Evolutionary conservation across 768 basidiomycete genomes (phyloP).

Genomic region (Rhodocollybia butyracea): DNA sequence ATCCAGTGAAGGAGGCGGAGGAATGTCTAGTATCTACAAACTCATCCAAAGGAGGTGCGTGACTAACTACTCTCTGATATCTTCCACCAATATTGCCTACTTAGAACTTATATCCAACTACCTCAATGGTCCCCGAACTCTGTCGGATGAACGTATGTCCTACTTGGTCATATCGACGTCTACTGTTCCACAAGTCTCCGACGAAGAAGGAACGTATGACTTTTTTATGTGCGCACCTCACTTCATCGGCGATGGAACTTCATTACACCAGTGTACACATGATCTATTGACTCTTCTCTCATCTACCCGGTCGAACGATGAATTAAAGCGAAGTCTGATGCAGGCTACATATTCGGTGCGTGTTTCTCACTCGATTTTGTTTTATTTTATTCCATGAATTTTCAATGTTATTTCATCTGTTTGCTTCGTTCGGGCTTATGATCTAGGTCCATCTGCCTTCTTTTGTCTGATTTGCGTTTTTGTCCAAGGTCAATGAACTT

Average conservation of each 20-base stretch:
- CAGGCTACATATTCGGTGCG: constrained; percentile 18
- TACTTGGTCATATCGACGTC: constrained; percentile 35
- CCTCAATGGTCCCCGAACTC: constrained; percentile 58
- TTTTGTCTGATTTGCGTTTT: not conserved
- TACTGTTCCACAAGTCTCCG: constrained; percentile 6
- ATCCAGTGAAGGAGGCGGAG: constrained; percentile 40
- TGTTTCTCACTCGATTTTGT: not conserved
- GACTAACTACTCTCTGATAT: not conserved
- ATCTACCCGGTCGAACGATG: constrained; percentile 19
- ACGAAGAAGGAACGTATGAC: constrained; percentile 22
- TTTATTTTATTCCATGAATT: too few species aligned
- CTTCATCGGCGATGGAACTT: constrained; percentile 68
- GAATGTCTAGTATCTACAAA: constrained; percentile 33
- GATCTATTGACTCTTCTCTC: constrained; percentile 50
- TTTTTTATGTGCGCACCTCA: constrained; percentile 61
- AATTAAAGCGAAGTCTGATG: constrained; percentile 16
- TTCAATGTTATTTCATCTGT: too few species aligned
- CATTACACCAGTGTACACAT: constrained; percentile 60
- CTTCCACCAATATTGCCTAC: not conserved
- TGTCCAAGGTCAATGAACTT: constrained; percentile 15
- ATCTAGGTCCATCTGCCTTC: too few species aligned
- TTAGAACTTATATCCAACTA: constrained; percentile 49
- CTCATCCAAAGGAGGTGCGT: constrained; percentile 41
- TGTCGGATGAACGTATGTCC: constrained; percentile 50
- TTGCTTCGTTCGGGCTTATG: too few species aligned